phyloP scores from a whole-genome alignment of 192 early-diverging fungal genomes.

The Linderina pennispora region DNA sequence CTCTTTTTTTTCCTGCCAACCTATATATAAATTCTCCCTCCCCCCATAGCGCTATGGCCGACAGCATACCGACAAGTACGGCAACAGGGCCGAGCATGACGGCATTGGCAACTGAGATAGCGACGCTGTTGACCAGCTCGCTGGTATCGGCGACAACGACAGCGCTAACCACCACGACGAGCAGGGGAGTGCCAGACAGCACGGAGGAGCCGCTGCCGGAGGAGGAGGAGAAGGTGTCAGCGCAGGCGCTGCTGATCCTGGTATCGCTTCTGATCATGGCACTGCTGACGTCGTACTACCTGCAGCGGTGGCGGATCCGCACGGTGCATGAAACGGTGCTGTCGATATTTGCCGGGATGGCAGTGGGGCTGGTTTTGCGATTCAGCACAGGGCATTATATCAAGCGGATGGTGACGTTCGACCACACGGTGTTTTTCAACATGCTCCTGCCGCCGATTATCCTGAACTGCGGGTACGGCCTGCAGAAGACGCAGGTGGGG shows the following conservation, averaged over 20 bases:
- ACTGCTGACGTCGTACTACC: conserved; percentile 82
- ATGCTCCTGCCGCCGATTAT: conserved; percentile 95
- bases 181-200: conserved; percentile 2
- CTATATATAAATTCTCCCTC: no score
- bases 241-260: conserved; percentile 82
- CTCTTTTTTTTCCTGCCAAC: not conserved
- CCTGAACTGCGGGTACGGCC: conserved; percentile 91
- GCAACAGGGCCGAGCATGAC: not conserved
- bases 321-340: conserved; percentile 94
- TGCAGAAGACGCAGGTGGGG: conserved; percentile 85
- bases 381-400: conserved; percentile 49
- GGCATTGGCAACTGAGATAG: not conserved
- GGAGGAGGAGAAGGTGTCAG: conserved; percentile 67
- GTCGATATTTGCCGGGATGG: conserved; percentile 82
- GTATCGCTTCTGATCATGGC: conserved; percentile 78
- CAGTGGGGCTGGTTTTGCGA: conserved; percentile 37
- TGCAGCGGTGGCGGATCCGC: conserved; percentile 80
- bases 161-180: not conserved
- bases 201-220: conserved; percentile 31
- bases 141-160: not conserved
- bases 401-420: conserved; percentile 83
- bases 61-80: not conserved
- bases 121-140: not conserved
- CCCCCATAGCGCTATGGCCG: no score
- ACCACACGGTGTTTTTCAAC: conserved; percentile 92